phyloP scores from a whole-genome alignment of 2,329 filamentous ascomycete genomes.

The Magnaporthiopsis rhizophila region DNA sequence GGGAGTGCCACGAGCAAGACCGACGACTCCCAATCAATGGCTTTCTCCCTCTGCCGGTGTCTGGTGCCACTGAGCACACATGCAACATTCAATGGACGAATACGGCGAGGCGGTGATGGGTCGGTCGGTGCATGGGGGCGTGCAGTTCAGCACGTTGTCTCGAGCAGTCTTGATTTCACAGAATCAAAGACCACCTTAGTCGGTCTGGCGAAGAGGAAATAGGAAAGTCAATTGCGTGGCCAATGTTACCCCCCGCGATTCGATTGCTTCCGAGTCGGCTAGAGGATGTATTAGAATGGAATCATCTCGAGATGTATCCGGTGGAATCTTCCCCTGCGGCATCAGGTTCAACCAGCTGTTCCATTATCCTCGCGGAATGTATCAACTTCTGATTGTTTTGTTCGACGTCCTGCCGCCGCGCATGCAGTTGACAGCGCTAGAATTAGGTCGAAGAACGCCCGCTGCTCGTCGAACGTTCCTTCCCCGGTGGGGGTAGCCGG shows the following conservation, averaged over 20 bases:
- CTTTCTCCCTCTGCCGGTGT: background rate
- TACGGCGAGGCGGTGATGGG: background rate
- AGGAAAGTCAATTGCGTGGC: background rate
- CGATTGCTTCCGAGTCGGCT: too few relatives aligned
- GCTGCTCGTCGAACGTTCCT: too few relatives aligned
- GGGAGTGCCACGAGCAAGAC: background rate
- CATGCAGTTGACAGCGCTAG: too few relatives aligned
- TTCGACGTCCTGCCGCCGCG: too few relatives aligned
- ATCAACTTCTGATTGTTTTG: background rate
- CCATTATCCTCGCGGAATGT: background rate
- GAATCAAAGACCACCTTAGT: background rate
- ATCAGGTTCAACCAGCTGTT: background rate
- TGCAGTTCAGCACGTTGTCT: background rate
- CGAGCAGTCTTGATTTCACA: background rate
- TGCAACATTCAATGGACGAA: background rate
- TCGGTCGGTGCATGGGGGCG: background rate
- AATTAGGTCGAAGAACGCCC: too few relatives aligned
- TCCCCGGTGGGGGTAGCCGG: too few relatives aligned
- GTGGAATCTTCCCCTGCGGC: background rate
- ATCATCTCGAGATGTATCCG: too few relatives aligned
- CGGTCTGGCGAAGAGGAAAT: too few relatives aligned
- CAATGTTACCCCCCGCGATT: background rate
- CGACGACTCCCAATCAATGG: background rate
- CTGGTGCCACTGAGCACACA: background rate
- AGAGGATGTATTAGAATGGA: background rate